Evolutionary conservation across 352 stramenopile genomes (phyloP), one percentile per base, ranked within the genome.

Genomic region (Aphanomyces stellatus): DNA sequence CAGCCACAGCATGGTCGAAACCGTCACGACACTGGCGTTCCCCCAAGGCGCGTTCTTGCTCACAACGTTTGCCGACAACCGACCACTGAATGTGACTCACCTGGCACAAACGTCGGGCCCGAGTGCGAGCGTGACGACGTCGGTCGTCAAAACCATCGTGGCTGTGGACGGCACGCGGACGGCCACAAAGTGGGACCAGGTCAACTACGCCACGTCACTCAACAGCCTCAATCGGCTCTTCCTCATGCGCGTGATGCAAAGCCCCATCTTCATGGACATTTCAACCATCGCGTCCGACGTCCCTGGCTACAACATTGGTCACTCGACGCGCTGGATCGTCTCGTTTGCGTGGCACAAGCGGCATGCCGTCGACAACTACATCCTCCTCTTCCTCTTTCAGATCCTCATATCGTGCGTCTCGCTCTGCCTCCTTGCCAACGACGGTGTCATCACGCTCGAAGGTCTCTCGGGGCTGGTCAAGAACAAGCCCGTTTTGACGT

Each of bases 401-500:
- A 51, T 64, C 22, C 8, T 31, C 5, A 49, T 64, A 22, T 51
- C 19, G 8, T 17, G 30, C 25, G 24, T 64, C 6, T 53, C 55
- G 33, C 55, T 64, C 15, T 22, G 11, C 3, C 8, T 64, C 11
- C 55, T 64, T 7, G 30, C 31, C n/a, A 64, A 64, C 25, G 55
- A 64, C 35, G 35, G 19, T 3, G 25, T 33, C 8, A 46, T 64
- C 33, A 64, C 55, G 34, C n/a, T 64, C 25, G 31, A 64, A 51
- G 55, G 55, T n/a, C 33, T 46, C 6, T 51, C 35, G 0, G 55
- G 55, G 3, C 33, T 67, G 1, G n/a, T 67, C 4, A 35, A 46
- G 31, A 35, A 46, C 49, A 67, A 67, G 28, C 60, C 60, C 0
- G 60, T 67, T 3, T 33, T 67, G 10, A 67, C 60, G 42, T 67